Conservation (phyloP, 805 yeast species). For the Candida germanica region DNA sequence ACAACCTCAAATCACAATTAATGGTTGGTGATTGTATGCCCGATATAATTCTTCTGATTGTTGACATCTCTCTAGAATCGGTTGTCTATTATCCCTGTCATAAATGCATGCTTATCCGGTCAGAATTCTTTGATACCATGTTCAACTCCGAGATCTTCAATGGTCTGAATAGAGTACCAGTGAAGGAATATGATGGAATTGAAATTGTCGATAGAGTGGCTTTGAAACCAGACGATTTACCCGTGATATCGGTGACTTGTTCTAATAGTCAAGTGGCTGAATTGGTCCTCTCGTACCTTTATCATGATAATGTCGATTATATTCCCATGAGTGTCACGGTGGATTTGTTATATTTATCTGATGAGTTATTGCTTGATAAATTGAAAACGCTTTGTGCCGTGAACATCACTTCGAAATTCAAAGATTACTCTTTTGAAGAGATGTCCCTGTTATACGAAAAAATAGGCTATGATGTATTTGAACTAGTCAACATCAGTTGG, state of each 20-base stretch:
- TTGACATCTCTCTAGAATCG: conserved; percentile 23
- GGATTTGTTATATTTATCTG: conserved; percentile 59
- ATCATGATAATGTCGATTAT: conserved; percentile 52
- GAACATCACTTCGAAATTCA: conserved; percentile 33
- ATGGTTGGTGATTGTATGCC: conserved; percentile 30
- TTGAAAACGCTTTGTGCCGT: conserved; percentile 64
- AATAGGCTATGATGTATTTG: conserved; percentile 45
- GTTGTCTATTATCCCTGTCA: conserved; percentile 58
- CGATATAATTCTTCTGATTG: conserved; percentile 46
- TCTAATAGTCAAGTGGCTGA: conserved; percentile 15
- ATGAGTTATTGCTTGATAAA: conserved; percentile 56
- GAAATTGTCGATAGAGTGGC: conserved; percentile 17
- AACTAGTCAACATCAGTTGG: conserved; percentile 66
- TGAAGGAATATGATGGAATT: conserved; percentile 14
- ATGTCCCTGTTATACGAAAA: conserved; percentile 17
- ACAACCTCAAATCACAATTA: conserved; percentile 20
- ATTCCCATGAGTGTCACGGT: conserved; percentile 50
- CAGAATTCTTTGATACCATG: conserved; percentile 65
- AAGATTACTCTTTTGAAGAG: conserved; percentile 17
- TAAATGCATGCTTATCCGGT: conserved; percentile 54
- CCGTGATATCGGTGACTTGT: conserved; percentile 28
- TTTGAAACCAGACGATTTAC: conserved; percentile 12
- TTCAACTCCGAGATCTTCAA: conserved; percentile 45
- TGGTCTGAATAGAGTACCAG: conserved; percentile 6
- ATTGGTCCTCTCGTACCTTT: conserved; percentile 38